Conservation (phyloP, 1,284 basidiomycete genomes). For the Boletellus sp. region DNA sequence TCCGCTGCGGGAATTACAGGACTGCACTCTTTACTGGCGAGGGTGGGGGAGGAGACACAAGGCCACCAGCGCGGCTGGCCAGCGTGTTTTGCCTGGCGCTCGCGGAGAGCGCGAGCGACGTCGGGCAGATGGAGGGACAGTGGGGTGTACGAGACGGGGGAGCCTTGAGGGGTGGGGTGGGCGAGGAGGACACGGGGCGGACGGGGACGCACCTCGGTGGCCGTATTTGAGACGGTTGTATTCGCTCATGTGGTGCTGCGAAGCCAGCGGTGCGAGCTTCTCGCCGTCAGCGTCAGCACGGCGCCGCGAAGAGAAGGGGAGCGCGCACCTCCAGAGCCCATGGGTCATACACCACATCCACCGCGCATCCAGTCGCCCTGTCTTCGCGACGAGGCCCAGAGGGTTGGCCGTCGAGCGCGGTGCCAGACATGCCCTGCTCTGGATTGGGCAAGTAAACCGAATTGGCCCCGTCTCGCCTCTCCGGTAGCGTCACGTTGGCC, state of each 20-base stretch:
- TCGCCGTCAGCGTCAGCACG: slow-evolving; percentile 7
- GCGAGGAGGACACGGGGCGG: background rate
- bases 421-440: slow-evolving; percentile 13
- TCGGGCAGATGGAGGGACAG: slow-evolving; percentile 69
- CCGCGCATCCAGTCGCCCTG: background rate
- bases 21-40: background rate
- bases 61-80: slow-evolving; percentile 55
- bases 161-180: slow-evolving; percentile 39
- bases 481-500: background rate
- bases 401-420: slow-evolving; percentile 5
- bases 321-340: slow-evolving; percentile 21
- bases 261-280: slow-evolving; percentile 61
- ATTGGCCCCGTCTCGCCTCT: slow-evolving; percentile 1
- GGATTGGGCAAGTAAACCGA: background rate
- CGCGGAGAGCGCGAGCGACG: slow-evolving; percentile 56
- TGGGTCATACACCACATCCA: background rate
- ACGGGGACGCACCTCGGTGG: slow-evolving; percentile 44
- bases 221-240: slow-evolving; percentile 80
- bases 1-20: slow-evolving; percentile 22
- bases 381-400: too few relatives aligned
- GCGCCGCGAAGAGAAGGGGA: background rate
- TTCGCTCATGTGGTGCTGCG: slow-evolving; percentile 78
- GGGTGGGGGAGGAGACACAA: slow-evolving; percentile 17
- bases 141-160: slow-evolving; percentile 61
- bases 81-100: slow-evolving; percentile 52